A percentile compares a stretch with the other conserved stretches of the same genome.
These are phyloP conservation scores for Penicillium sp. DNA, from an alignment of 2,329 filamentous ascomycete species.

Conservation along the genomic window DNA sequence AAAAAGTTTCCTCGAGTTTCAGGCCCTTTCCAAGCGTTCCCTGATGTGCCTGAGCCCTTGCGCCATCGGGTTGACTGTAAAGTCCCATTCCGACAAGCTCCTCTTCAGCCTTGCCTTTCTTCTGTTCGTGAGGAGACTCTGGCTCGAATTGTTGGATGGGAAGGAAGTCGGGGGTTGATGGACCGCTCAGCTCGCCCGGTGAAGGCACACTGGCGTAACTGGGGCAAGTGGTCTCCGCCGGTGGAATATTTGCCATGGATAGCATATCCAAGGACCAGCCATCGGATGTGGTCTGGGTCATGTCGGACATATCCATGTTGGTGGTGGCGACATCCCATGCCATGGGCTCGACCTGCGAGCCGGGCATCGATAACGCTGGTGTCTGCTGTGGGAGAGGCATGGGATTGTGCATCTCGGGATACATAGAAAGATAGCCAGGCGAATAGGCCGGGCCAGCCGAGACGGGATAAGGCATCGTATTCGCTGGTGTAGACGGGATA, in stretches of 20 bases:
- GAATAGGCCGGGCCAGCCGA: conserved; percentile 18
- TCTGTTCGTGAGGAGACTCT: conserved; percentile 39
- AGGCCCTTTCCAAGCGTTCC: conserved; percentile 63
- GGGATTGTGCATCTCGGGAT: conserved; percentile 19
- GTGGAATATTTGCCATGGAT: conserved; percentile 31
- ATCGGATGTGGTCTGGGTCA: conserved; percentile 26
- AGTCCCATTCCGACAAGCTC: conserved; percentile 62
- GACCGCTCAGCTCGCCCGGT: conserved; percentile 31
- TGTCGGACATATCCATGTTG: conserved; percentile 16
- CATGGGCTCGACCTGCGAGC: conserved; percentile 25
- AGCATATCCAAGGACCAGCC: conserved; percentile 33
- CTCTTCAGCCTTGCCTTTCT: conserved; percentile 50
- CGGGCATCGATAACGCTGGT: conserved; percentile 20
- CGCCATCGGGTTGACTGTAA: conserved; percentile 65
- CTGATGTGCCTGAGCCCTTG: conserved; percentile 54
- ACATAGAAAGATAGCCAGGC: conserved; percentile 19
- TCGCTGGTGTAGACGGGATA: conserved; percentile 16
- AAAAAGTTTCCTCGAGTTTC: conserved; percentile 71
- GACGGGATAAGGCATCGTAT: conserved; percentile 23
- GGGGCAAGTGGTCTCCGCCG: conserved; percentile 27
- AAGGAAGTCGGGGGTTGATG: conserved; percentile 37
- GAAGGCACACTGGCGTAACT: conserved; percentile 35
- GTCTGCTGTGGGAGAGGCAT: conserved; percentile 21
- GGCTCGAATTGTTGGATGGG: conserved; percentile 33
- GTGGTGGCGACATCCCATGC: conserved; percentile 23